Percentiles rank a stretch among this genome's conserved stretches.
Conservation (phyloP, 495 filamentous ascomycete genomes). For the Chaetomium fimeti region DNA sequence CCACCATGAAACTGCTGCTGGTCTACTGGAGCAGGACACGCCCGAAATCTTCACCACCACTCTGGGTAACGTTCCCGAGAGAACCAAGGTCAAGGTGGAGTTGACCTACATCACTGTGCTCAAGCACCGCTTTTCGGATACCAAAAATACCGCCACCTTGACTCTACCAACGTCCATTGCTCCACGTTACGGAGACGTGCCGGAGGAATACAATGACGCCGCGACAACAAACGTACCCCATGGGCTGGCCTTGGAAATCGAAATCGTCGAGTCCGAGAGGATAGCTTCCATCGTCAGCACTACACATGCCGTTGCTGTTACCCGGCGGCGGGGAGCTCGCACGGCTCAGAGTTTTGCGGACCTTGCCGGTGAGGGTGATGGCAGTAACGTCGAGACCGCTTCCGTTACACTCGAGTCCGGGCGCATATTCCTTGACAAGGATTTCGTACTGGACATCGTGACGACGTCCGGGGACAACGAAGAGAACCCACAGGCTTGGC, state of each 20-base stretch:
- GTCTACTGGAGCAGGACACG: conserved; percentile 22
- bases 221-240: not conserved
- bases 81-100: conserved; percentile 20
- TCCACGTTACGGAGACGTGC: conserved; percentile 19
- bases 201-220: conserved; percentile 21
- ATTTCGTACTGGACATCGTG: conserved; percentile 26
- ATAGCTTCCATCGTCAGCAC: conserved; percentile 15
- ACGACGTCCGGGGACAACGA: not conserved
- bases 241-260: conserved; percentile 17
- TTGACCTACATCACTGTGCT: conserved; percentile 22
- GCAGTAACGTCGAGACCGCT: conserved; percentile 12
- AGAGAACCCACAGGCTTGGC: conserved; percentile 22
- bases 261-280: conserved; percentile 15
- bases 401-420: conserved; percentile 4
- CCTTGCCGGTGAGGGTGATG: conserved; percentile 12
- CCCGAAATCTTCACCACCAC: conserved; percentile 25
- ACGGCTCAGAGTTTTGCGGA: conserved; percentile 19
- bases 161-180: conserved; percentile 25
- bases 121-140: conserved; percentile 23
- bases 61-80: conserved; percentile 23
- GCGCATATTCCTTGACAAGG: conserved; percentile 19
- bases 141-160: conserved; percentile 12
- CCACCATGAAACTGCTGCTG: conserved; percentile 13
- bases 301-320: conserved; percentile 11
- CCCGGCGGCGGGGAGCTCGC: conserved; percentile 13